Evolutionary conservation across 805 yeast species (phyloP).

Genomic region (Metschnikowia anglica): DNA sequence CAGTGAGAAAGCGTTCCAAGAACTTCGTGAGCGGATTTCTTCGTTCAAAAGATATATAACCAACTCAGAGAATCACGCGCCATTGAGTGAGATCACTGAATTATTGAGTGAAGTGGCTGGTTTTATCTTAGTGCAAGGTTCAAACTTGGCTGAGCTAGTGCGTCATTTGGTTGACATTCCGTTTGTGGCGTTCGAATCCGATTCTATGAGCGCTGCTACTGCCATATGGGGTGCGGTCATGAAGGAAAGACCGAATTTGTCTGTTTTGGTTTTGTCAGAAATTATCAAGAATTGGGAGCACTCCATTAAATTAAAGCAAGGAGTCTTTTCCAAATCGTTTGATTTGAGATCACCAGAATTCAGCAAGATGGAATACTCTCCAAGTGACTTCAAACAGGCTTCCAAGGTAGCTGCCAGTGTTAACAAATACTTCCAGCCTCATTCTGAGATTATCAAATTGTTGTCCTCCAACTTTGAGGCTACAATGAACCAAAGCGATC

Average conservation of each 20-base stretch:
- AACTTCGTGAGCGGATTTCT: conserved; percentile 28
- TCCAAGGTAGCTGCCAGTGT: conserved; percentile 52
- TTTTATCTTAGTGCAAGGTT: conserved; percentile 31
- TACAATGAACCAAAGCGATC: conserved; percentile 66
- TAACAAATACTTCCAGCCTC: conserved; percentile 59
- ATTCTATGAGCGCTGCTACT: conserved; percentile 61
- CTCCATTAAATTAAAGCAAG: conserved; percentile 56
- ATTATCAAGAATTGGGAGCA: conserved; percentile 68
- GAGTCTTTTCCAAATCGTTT: conserved; percentile 57
- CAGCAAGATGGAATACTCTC: conserved; percentile 82
- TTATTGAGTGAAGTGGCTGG: conserved; percentile 49
- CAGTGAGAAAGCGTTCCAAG: conserved; percentile 28
- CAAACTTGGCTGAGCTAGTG: conserved; percentile 47
- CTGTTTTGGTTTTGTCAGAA: conserved; percentile 64
- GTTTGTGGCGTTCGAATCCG: conserved; percentile 60
- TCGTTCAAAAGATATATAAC: conserved; percentile 16
- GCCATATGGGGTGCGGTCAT: conserved; percentile 80
- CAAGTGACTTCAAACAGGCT: conserved; percentile 65
- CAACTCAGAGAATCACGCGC: conserved; percentile 13
- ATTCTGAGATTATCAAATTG: conserved; percentile 62
- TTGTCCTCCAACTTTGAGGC: conserved; percentile 80
- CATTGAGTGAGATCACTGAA: conserved; percentile 33
- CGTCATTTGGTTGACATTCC: conserved; percentile 65
- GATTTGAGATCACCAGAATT: conserved; percentile 63
- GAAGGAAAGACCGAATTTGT: conserved; percentile 59